Evolutionary conservation across 306 rosid genomes (phyloP), one percentile per base, ranked within the genome.

Genomic region (Pachyrhizus erosus): DNA sequence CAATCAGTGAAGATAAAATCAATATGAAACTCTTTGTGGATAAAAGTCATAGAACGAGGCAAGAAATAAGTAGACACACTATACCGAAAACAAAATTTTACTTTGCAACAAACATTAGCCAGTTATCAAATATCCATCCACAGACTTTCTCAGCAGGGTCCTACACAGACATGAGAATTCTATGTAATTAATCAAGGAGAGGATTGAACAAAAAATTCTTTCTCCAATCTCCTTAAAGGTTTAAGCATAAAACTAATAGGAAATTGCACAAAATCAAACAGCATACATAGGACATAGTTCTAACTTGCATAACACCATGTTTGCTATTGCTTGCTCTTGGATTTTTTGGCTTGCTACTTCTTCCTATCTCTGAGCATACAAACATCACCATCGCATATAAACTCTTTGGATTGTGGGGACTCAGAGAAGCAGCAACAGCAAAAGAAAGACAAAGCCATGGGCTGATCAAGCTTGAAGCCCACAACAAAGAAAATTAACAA

Each of bases 371-470:
- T 87, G 9, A 90, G 79, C 48, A 87, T 86, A 68, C 94, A 90
- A 58, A 84, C 90, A 66, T 90, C 89, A 26, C 94, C 92, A 20
- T 89, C 54, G 39, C 97, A 92, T 23, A 88, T 69, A 40, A 77
- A 87, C 18, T 76, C 75, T 66, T 89, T 90, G 69, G 89, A 69
- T 9, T 49, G 73, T 9, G 83, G 62, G 11, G 83, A 73, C 40
- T 87, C 91, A 26, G 87, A 91, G 60, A 58, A 37, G 2, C 43
- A 85, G 73, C 94, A 89, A 55, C 88, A 89, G 60, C 88, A 84
- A 51, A 91, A 77, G 85, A 91, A 71, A 68, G 64, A 68, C 66
- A 89, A 73, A 78, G 86, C 84, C 97, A 92, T 92, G 40, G 3
- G 20, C 15, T 11, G 13, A 55, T 55, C 12, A 74, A 24, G 49